Evolutionary conservation across 2,329 filamentous ascomycete genomes (phyloP), one percentile per base, ranked within the genome.

Genomic region (Ploettnerulaceae sp.): DNA sequence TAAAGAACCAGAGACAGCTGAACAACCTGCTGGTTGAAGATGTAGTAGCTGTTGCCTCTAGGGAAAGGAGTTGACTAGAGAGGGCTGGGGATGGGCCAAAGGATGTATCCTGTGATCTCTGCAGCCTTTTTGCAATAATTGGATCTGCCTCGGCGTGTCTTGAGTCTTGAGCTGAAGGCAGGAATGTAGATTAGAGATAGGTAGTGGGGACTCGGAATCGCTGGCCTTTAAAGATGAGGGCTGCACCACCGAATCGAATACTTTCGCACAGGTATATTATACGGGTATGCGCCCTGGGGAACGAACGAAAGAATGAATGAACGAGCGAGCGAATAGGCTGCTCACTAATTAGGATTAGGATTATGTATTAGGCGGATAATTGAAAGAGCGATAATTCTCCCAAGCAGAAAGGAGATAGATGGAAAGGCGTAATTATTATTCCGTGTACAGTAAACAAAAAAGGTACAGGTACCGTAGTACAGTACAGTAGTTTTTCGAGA

Each of bases 391-490:
- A 45, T 15, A n/a, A n/a, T n/a, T 29, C 34, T 49, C 44, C 32
- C 41, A 22, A 34, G 36, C 25, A 45, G 28, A 45, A 49, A 48
- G 29, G 29, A 47, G n/a, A n/a, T n/a, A 50, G 28, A 14, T 45
- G 36, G 41, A 49, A 45, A 37, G 45, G 42, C 46, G 52, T 43
- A n/a, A 52, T 52, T 49, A 50, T 41, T 49, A n/a, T n/a, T n/a
- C n/a, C n/a, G n/a, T n/a, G n/a, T n/a, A n/a, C n/a, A n/a, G n/a
- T n/a, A n/a, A n/a, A n/a, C n/a, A n/a, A n/a, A n/a, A n/a, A n/a
- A n/a, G n/a, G n/a, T n/a, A n/a, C n/a, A n/a, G n/a, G n/a, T n/a
- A n/a, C n/a, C n/a, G n/a, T n/a, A n/a, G n/a, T n/a, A n/a, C n/a
- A n/a, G n/a, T n/a, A n/a, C n/a, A n/a, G n/a, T n/a, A n/a, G n/a